A percentile compares a stretch with the other conserved stretches of the same genome.
Conservation (phyloP, 805 yeast genomes). For the Suhomyces emberorum region DNA sequence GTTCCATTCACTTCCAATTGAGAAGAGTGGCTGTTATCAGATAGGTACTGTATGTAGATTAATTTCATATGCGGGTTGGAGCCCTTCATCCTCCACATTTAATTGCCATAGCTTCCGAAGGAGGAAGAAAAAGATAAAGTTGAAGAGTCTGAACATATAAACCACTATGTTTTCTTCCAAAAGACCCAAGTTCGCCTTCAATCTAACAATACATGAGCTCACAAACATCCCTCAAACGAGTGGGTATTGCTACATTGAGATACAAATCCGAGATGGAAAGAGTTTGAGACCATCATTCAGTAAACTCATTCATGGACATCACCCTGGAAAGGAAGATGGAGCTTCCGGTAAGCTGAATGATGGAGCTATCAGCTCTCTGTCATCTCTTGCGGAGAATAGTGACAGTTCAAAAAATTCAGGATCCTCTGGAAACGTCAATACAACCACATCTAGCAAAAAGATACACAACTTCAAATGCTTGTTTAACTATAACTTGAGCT, state of each 20-base stretch:
- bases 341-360: background rate
- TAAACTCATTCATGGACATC: conserved; percentile 8
- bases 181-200: conserved; percentile 61
- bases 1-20: too few species aligned
- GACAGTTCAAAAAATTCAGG: conserved; percentile 4
- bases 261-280: conserved; percentile 55
- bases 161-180: conserved; percentile 15
- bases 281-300: conserved; percentile 13
- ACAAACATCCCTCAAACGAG: conserved; percentile 80
- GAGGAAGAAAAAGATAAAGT: too few species aligned
- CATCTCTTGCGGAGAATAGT: background rate
- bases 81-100: background rate
- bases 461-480: conserved; percentile 39
- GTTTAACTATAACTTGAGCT: conserved; percentile 32
- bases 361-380: background rate
- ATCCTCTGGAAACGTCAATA: conserved; percentile 21
- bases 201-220: conserved; percentile 60
- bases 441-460: conserved; percentile 29
- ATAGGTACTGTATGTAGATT: too few species aligned
- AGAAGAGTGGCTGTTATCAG: too few species aligned
- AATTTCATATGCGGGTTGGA: too few species aligned
- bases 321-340: conserved; percentile 2
- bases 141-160: too few species aligned
- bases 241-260: conserved; percentile 64
- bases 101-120: too few species aligned